A percentile compares a stretch with the other conserved stretches of the same genome.
Evolutionary conservation across 129 eudicot genomes (phyloP).

Genomic region (Solidago caesia): DNA sequence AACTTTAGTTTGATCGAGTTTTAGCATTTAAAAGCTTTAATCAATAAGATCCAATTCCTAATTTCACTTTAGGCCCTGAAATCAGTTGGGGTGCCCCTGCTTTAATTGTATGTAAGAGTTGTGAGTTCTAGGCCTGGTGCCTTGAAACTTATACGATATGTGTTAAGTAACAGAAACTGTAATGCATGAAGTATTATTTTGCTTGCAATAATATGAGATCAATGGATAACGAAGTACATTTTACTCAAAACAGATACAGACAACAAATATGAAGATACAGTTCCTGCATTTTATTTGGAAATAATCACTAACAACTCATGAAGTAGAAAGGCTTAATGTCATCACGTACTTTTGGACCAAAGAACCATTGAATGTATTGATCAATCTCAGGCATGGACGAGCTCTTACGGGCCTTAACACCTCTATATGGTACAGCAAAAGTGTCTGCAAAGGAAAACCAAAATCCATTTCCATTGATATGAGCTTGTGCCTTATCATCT

Average conservation of each 20-base stretch:
- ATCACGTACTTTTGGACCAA: neutral
- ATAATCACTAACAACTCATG: constrained; percentile 12
- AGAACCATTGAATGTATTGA: neutral
- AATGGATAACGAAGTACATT: neutral
- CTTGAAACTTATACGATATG: no score
- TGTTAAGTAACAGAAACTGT: neutral
- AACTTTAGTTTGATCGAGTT: no score
- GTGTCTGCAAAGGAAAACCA: constrained; percentile 23
- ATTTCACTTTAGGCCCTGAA: no score
- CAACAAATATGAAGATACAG: neutral
- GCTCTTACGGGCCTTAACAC: neutral
- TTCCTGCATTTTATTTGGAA: neutral
- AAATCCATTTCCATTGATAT: constrained; percentile 4
- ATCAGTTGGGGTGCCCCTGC: no score
- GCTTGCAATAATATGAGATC: neutral
- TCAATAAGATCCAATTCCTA: no score
- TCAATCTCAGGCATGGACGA: neutral
- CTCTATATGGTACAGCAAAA: constrained; percentile 10
- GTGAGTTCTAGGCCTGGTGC: no score
- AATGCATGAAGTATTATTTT: constrained; percentile 3
- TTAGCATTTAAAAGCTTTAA: no score
- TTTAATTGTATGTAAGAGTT: no score
- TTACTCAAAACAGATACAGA: neutral
- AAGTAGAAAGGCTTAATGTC: neutral
- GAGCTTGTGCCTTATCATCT: neutral